Evolutionary conservation across 192 early-diverging fungal species (phyloP).

Genomic region (Linnemannia hyalina): DNA sequence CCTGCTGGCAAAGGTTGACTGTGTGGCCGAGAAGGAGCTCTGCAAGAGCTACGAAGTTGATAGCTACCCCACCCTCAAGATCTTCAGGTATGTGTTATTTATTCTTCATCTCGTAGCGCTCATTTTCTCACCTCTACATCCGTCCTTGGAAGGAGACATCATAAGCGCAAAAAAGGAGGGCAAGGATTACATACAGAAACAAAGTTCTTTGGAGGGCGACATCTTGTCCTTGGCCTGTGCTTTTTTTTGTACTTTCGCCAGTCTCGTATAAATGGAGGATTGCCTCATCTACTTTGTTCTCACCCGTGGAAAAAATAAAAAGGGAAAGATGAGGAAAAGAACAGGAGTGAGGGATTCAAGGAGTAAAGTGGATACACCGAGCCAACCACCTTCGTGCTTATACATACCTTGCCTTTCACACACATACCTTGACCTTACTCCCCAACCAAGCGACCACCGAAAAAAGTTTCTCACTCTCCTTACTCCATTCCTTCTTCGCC

Average conservation of each 20-base stretch:
- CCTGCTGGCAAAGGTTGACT: conserved; percentile 80
- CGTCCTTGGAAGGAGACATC: background rate
- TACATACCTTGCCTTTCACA: background rate
- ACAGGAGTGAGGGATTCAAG: background rate
- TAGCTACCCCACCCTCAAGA: conserved; percentile 91
- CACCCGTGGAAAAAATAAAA: background rate
- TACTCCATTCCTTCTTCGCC: background rate
- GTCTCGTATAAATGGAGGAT: background rate
- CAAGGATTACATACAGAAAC: background rate
- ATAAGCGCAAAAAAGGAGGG: background rate
- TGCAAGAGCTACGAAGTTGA: conserved; percentile 78
- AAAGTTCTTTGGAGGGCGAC: background rate
- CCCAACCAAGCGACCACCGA: background rate
- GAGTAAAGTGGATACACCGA: background rate
- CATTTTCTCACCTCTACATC: background rate
- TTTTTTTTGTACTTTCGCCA: background rate
- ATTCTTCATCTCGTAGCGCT: background rate
- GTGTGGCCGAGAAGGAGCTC: conserved; percentile 80
- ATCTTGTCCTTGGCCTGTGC: background rate
- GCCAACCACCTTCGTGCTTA: background rate
- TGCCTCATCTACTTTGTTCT: background rate
- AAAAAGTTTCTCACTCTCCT: background rate
- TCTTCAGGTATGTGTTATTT: conserved; percentile 75
- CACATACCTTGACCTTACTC: background rate
- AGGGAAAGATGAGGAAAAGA: background rate